Evolutionary conservation across 2,329 filamentous ascomycete species (phyloP).

Genomic region (Canariomyces notabilis): DNA sequence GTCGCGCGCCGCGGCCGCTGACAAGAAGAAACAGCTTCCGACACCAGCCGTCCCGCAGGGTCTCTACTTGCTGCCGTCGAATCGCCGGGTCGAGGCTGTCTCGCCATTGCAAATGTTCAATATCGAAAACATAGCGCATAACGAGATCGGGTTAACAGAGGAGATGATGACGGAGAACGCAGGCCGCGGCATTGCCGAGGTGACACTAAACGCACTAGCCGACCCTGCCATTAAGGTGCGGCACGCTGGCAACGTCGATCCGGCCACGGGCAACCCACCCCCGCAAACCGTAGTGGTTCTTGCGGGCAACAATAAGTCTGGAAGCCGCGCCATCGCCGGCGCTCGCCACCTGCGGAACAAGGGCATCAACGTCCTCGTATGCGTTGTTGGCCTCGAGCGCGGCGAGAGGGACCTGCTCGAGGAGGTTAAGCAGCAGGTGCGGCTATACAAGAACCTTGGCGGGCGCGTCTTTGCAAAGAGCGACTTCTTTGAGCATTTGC

Average conservation of each 20-base stretch:
- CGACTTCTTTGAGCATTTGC: conserved; percentile 57
- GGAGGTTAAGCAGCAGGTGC: conserved; percentile 73
- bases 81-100: conserved; percentile 56
- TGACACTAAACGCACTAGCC: conserved; percentile 64
- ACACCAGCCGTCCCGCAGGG: conserved; percentile 31
- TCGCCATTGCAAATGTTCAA: conserved; percentile 83
- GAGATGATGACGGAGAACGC: conserved; percentile 91
- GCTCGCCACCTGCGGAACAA: conserved; percentile 83
- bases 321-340: conserved; percentile 77
- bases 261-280: conserved; percentile 20
- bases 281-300: conserved; percentile 60
- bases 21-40: conserved; percentile 36
- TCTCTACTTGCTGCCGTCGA: conserved; percentile 51
- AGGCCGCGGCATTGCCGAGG: conserved; percentile 81
- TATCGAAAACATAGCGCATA: conserved; percentile 83
- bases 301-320: conserved; percentile 93
- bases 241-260: conserved; percentile 37
- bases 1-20: conserved; percentile 26
- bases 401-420: conserved; percentile 74
- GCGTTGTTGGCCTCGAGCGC: conserved; percentile 78
- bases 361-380: conserved; percentile 73
- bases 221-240: conserved; percentile 56
- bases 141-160: conserved; percentile 80
- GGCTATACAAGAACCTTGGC: conserved; percentile 78
- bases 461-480: conserved; percentile 62